Percentiles rank a stretch among this genome's conserved stretches.
Evolutionary conservation across 73 alveolate genomes (phyloP).

Genomic region (Tetrahymena thermophila): DNA sequence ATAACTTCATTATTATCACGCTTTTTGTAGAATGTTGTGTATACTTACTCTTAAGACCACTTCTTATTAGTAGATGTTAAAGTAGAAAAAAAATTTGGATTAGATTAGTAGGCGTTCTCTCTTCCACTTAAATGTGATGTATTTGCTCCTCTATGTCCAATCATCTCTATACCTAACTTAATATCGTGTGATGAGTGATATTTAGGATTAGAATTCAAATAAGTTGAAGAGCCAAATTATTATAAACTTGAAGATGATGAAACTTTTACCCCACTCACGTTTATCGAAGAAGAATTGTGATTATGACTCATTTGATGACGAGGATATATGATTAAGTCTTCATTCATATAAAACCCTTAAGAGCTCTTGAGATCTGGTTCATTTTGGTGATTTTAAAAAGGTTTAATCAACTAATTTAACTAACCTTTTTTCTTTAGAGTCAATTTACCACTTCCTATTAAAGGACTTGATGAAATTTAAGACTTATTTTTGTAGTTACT

Average conservation of each 20-base stretch:
- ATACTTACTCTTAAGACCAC: neutral
- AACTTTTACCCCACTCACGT: neutral
- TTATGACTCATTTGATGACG: neutral
- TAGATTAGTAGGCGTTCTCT: neutral
- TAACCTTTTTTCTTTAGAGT: neutral
- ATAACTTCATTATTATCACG: neutral
- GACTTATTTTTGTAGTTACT: neutral
- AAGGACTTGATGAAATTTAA: neutral
- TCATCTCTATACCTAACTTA: neutral
- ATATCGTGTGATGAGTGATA: neutral
- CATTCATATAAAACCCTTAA: neutral
- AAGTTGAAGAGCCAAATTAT: neutral
- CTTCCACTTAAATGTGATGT: neutral
- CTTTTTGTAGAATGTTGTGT: neutral
- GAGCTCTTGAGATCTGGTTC: neutral
- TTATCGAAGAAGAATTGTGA: neutral
- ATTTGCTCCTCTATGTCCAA: neutral
- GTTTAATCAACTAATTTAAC: neutral
- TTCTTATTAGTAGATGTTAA: neutral
- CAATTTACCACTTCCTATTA: neutral
- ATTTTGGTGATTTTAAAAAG: neutral
- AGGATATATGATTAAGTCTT: neutral
- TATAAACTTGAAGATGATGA: neutral
- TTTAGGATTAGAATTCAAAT: neutral
- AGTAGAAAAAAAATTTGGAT: neutral